Evolutionary conservation across 2,329 filamentous ascomycete genomes (phyloP), one percentile per base, ranked within the genome.

Genomic region (Hypoxylon sp.): DNA sequence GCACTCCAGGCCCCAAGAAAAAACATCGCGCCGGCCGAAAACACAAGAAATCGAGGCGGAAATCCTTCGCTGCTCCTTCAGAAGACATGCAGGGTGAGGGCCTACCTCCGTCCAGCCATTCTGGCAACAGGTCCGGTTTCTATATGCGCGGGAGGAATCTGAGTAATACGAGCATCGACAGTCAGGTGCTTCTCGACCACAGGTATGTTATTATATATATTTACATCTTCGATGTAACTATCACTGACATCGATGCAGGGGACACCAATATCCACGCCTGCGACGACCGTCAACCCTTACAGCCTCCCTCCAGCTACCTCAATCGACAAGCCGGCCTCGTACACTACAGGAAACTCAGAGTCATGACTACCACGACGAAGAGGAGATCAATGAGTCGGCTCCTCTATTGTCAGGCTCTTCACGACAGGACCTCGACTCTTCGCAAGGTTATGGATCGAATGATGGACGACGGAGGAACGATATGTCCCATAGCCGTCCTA

Each of bases 131-230:
- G 63, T 77, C 82, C 65, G 81, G 79, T 49, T 85, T 88, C 76
- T 87, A 87, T 75, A 78, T 85, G 64, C 79, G 82, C 56, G 76
- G 83, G 6, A 80, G 82, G 48, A 93, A 92, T 76, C 77, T 90
- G 69, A 98, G 95, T 81, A 90, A 87, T 74, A 94, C 92, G 0
- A 98, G 95, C 79, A 83, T 98, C 69, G 95, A 98, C 72, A 98
- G 94, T 78, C 91, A 97, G 77, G 90, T 89, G 6, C 82, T 98
- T 72, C 83, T 98, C 17, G 95, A 98, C 80, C 95, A 98, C 79
- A 88, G 93, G 74, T 74, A 65, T 11, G 36, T 10, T 30, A 17
- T 13, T 7, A 28, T 17, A 10, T 17, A 25, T 46, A 50, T 62
- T 45, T 19, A 34, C 48, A 14, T 17, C 10, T 9, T 11, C 14